A percentile compares a stretch with the other conserved stretches of the same genome.
phyloP scores from a whole-genome alignment of 169 alveolate genomes.

The Plasmodium inui region DNA sequence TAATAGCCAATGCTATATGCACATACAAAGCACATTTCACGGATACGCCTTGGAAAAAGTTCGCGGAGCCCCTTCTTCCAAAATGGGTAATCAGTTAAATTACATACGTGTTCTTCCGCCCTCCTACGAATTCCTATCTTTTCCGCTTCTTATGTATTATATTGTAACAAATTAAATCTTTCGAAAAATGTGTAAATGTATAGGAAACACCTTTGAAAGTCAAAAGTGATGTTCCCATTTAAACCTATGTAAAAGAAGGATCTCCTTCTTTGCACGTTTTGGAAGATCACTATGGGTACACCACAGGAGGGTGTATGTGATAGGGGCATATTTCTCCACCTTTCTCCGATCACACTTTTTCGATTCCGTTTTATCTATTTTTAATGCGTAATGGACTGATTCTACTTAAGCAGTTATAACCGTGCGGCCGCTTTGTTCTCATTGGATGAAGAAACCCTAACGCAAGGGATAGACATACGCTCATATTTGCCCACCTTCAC shows the following conservation, averaged over 20 bases:
- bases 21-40: not conserved
- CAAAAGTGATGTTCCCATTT: not conserved
- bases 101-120: not conserved
- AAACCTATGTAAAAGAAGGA: not conserved
- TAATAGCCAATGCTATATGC: not conserved
- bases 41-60: not conserved
- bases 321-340: not conserved
- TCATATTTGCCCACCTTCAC: not conserved
- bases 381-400: not conserved
- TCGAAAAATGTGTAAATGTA: not conserved
- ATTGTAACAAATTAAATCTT: not conserved
- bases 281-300: not conserved
- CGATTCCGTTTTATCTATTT: not conserved
- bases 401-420: not conserved
- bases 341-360: not conserved
- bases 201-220: not conserved
- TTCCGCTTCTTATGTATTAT: not conserved
- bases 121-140: not conserved
- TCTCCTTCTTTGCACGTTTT: not conserved
- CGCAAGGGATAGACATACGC: not conserved
- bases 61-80: not conserved
- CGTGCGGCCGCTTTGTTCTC: not conserved
- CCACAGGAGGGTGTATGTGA: not conserved
- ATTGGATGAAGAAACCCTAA: not conserved
- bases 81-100: not conserved